Base-by-base conservation (phyloP, 2,329 filamentous ascomycete genomes). In the Thelonectria discophora region DNA sequence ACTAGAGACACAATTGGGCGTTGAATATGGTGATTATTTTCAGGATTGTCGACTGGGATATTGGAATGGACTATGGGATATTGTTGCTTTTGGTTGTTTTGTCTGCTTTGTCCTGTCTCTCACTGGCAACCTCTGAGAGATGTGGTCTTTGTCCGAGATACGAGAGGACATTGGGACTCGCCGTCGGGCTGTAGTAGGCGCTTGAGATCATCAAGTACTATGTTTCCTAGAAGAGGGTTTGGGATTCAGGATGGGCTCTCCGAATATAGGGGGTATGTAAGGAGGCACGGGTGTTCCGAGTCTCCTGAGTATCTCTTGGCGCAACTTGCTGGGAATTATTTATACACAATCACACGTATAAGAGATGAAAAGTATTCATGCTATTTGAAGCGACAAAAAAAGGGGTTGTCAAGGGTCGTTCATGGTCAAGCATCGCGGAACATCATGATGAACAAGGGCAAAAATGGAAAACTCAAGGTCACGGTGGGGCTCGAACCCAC, bases 401-500 rank as follows among this genome's bases (percentile, higher is more conserved):
- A 37, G 7, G 3, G 34, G 27, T 30, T 2, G 27, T 30, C 27
- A 30, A 30, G 27, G 27, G 27, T 30, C 21, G 21, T 24, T 24
- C 21, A 6, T 24, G 21, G 5, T 30, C 7, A 30, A 30, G 5
- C 27, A 30, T 30, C 27, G 27, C 27, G 4, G 9, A 7, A 30
- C 27, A 18, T 3, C 10, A 37, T 10, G 13, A 37, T 3, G 18
- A 34, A 34, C 8, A 20, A 18, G 15, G 12, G 13, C 20, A 40
- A 20, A 30, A 37, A 21, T 10, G 11, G 5, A 37, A 37, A 8
- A 9, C 15, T 37, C 34, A 3, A 60, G 58, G 53, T 68, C 67
- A 67, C 60, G 65, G 50, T 67, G 65, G 71, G 71, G 71, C 65
- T 73, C 71, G 71, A 73, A 73, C 71, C 71, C 69, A 70, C 64